These are phyloP conservation scores for Populus tomentosa DNA, from an alignment of 441 rosid species.

Conservation along the genomic window DNA sequence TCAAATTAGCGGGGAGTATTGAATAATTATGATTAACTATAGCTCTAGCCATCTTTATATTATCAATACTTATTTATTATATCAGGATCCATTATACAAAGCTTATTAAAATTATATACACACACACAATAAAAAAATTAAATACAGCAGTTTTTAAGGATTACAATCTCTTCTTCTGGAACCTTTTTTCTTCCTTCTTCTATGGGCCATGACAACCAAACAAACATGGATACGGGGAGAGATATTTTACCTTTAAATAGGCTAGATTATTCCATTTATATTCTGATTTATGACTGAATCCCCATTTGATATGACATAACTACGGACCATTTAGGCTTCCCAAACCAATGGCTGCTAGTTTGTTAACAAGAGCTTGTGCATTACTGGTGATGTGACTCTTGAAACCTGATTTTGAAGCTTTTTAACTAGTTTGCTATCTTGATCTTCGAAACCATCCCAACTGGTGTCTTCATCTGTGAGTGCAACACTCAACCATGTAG, in stretches of 20 bases:
- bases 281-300: not conserved
- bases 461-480: conserved; percentile 73
- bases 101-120: too few relatives aligned
- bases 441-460: conserved; percentile 62
- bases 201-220: not conserved
- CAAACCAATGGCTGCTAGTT: conserved; percentile 58
- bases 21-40: too few relatives aligned
- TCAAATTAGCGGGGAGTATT: too few relatives aligned
- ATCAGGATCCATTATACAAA: too few relatives aligned
- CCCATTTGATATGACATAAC: not conserved
- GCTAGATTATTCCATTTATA: conserved; percentile 3
- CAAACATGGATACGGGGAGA: not conserved
- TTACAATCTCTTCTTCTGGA: too few relatives aligned
- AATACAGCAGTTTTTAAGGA: too few relatives aligned
- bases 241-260: not conserved
- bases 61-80: too few relatives aligned
- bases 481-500: conserved; percentile 68
- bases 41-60: too few relatives aligned
- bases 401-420: conserved; percentile 36
- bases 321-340: conserved; percentile 10
- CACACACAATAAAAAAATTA: too few relatives aligned
- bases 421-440: conserved; percentile 26
- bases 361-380: conserved; percentile 73
- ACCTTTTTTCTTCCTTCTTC: too few relatives aligned
- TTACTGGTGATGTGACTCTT: conserved; percentile 53